phyloP scores from a whole-genome alignment of 371 early-diverging fungal genomes.

The Mucor velutinosus region DNA sequence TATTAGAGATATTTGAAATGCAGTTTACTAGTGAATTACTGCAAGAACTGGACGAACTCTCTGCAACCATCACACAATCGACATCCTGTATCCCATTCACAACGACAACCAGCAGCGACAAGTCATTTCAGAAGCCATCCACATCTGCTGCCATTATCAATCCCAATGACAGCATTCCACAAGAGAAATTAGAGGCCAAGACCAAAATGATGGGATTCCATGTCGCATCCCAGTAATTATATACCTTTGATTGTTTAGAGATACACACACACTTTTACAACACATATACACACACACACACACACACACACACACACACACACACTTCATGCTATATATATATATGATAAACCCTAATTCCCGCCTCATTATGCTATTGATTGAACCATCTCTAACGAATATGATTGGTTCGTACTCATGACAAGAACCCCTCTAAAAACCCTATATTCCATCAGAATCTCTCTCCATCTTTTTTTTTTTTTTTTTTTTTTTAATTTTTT shows the following conservation, averaged over 20 bases:
- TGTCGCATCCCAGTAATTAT: background rate
- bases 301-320: background rate
- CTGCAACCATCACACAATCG: constrained; percentile 2
- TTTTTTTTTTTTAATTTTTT: constrained; percentile 1
- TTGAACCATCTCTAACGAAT: constrained; percentile 8
- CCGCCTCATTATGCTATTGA: constrained; percentile 13
- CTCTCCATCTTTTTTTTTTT: constrained; percentile 11
- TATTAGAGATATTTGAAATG: constrained; percentile 82
- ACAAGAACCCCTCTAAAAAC: constrained; percentile 2
- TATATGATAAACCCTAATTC: background rate
- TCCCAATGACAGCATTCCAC: constrained; percentile 15
- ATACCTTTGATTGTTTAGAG: too few species aligned
- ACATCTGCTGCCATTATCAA: constrained; percentile 4
- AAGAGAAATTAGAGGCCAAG: constrained; percentile 26
- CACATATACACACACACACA: background rate
- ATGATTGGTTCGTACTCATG: constrained; percentile 19
- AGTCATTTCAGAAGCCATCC: background rate
- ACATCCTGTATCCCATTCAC: constrained; percentile 13
- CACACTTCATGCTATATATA: background rate
- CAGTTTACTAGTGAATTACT: constrained; percentile 49
- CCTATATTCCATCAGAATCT: background rate
- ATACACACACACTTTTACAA: background rate
- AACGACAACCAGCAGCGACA: background rate
- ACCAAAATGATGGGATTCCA: constrained; percentile 7
- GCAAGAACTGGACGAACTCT: constrained; percentile 34